These are phyloP conservation scores for Falciphora oryzae DNA, from an alignment of 2,329 filamentous ascomycete genomes.

Conservation along the genomic window DNA sequence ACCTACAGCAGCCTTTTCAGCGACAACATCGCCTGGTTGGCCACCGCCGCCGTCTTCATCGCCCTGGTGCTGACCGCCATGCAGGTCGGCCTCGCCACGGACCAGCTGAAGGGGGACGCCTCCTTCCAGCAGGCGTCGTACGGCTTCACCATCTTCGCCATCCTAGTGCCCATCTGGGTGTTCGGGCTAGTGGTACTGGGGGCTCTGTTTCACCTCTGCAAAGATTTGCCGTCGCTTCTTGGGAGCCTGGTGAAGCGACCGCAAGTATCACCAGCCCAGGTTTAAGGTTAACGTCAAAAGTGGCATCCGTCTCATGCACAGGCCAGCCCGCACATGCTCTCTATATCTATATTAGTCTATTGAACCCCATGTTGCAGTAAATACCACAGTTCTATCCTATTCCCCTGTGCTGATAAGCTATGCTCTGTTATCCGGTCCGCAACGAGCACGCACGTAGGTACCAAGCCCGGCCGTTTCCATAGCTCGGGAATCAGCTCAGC, in stretches of 20 bases:
- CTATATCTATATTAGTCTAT: no score
- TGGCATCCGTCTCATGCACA: no score
- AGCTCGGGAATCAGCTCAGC: no score
- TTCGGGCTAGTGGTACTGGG: slow-evolving; percentile 12
- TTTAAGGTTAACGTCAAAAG: neutral
- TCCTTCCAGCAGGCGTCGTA: slow-evolving; percentile 32
- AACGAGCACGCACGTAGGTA: no score
- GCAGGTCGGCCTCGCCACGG: slow-evolving; percentile 34
- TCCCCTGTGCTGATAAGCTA: no score
- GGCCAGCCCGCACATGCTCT: no score
- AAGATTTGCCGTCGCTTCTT: slow-evolving; percentile 25
- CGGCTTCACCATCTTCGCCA: slow-evolving; percentile 28
- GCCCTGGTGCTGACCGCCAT: slow-evolving; percentile 36
- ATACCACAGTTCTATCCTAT: no score
- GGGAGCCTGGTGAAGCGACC: neutral
- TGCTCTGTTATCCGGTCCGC: no score
- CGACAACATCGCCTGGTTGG: slow-evolving; percentile 32
- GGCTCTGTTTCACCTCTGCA: slow-evolving; percentile 13
- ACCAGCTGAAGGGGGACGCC: slow-evolving; percentile 19
- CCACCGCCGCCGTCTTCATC: slow-evolving; percentile 30
- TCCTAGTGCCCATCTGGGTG: slow-evolving; percentile 13
- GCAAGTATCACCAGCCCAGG: neutral
- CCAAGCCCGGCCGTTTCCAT: no score
- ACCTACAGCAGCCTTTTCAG: slow-evolving; percentile 26
- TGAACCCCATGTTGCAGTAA: no score